Percentiles rank a stretch among this genome's conserved stretches.
phyloP scores from a whole-genome alignment of 495 filamentous ascomycete species.

The Trichoderma erinaceum region DNA sequence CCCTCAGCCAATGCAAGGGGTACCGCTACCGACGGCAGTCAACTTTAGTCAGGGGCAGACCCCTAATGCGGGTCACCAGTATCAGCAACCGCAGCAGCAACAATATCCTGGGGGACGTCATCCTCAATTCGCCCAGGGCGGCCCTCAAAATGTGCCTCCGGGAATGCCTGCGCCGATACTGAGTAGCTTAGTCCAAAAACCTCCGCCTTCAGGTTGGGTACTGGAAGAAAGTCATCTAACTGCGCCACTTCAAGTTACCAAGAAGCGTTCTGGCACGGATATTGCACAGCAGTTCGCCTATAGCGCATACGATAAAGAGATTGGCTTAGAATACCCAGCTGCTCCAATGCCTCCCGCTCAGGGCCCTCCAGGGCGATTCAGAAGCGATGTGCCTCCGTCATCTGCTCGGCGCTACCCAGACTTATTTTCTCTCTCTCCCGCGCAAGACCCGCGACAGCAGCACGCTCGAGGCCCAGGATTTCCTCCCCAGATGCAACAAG shows the following conservation, averaged over 20 bases:
- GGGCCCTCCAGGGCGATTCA: slow-evolving; percentile 22
- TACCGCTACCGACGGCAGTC: neutral
- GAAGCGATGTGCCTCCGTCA: slow-evolving; percentile 32
- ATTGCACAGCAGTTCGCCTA: slow-evolving; percentile 29
- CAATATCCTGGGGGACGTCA: neutral
- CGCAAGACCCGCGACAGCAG: slow-evolving; percentile 14
- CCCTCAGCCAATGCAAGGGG: neutral
- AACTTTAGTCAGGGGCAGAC: neutral
- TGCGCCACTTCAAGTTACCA: slow-evolving; percentile 30
- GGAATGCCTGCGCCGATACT: slow-evolving; percentile 21
- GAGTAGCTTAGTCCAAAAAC: slow-evolving; percentile 24
- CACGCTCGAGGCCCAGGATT: neutral
- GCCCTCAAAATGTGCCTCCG: slow-evolving; percentile 13
- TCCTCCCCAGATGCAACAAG: slow-evolving; percentile 19
- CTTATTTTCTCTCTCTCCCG: slow-evolving; percentile 21
- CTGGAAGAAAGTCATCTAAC: slow-evolving; percentile 40
- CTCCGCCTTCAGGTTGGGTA: slow-evolving; percentile 29
- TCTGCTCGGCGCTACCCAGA: slow-evolving; percentile 34
- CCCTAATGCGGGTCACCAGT: neutral
- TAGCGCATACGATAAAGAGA: slow-evolving; percentile 42
- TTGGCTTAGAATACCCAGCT: slow-evolving; percentile 21
- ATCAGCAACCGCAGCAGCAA: slow-evolving; percentile 12
- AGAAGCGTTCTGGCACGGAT: slow-evolving; percentile 18
- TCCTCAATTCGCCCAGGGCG: slow-evolving; percentile 19
- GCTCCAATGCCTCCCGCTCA: slow-evolving; percentile 15